Percentiles rank a stretch among this genome's conserved stretches.
Evolutionary conservation across 2,329 filamentous ascomycete species (phyloP).

Genomic region (Diaporthe citriasiana): DNA sequence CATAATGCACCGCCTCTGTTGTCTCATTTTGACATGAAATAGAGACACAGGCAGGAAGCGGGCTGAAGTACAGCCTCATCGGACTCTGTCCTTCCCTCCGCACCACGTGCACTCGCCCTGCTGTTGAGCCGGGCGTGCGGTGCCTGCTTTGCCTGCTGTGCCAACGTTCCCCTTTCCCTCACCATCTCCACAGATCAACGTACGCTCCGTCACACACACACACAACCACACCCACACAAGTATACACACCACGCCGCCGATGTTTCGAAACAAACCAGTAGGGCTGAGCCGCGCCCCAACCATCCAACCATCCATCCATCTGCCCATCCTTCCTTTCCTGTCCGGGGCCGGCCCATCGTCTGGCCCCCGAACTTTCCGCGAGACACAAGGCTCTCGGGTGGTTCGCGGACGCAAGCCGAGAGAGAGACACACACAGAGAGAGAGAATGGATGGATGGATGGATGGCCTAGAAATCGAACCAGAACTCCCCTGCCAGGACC

Average conservation of each 20-base stretch:
- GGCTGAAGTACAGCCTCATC: constrained; percentile 21
- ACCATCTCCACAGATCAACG: background rate
- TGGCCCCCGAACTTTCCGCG: background rate
- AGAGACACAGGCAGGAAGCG: constrained; percentile 2
- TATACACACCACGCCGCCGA: background rate
- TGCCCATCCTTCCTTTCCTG: background rate
- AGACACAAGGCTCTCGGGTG: background rate
- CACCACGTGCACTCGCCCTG: background rate
- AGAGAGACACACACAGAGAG: background rate
- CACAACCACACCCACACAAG: background rate
- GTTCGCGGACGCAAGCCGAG: background rate
- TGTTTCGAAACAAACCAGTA: constrained; percentile 35
- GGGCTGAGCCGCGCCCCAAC: constrained; percentile 12
- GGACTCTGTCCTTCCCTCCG: background rate
- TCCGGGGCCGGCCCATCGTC: background rate
- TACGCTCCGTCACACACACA: background rate
- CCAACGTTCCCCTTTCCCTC: too few species aligned
- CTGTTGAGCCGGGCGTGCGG: background rate
- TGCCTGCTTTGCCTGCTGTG: background rate
- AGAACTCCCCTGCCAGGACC: constrained; percentile 6
- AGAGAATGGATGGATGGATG: background rate
- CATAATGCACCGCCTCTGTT: background rate
- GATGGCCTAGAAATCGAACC: background rate
- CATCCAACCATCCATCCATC: background rate
- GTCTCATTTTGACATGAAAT: constrained; percentile 8